Base-by-base conservation (phyloP, 345 rosid species). In the Eucalyptus erythrocorys region DNA sequence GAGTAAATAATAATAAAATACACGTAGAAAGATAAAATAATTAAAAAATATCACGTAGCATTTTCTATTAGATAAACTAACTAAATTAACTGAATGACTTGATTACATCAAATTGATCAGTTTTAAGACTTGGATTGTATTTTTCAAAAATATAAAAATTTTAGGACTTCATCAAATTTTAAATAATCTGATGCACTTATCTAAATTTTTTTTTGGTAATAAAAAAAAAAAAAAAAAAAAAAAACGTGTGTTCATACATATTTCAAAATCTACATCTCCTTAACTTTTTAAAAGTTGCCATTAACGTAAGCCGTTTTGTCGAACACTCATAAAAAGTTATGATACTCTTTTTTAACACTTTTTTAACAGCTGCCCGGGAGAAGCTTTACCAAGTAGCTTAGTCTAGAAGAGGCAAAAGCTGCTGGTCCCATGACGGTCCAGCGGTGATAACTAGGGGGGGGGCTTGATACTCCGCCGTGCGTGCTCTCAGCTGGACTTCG, bases 41-140 rank as follows among this genome's bases (percentile, higher is more conserved):
- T 71, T 34, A 4, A 16, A 37, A 71, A 37, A 34, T 19, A 14
- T 19, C 6, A 2, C 7, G 7, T 71, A 68, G 12, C 13, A 17
- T 34, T 34, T 10, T 71, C 5, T 11, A 22, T 34, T 71, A 19
- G 1, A 3, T 10, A 37, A 71, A 71, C 3, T 17, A 7, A 37
- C 0, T 0, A 4, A 34, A 7, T 3, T 71, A 19, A 71, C 4
- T 0, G 26, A 71, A 71, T 0, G 4, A 34, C 3, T 71, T 10
- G 3, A 71, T 71, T 1, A 2, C 26, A 34, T 3, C 4, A 71
- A 34, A 11, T 34, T 34, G 7, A 71, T 34, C 0, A 1, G 1
- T 71, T 19, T 34, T 71, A 34, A 2, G 26, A 71, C 4, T 37
- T 37, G 1, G 1, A 37, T 32, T 71, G 4, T 10, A 37, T 3